A percentile compares a stretch with the other conserved stretches of the same genome.
phyloP scores from a whole-genome alignment of 768 basidiomycete genomes.

The Lactarius indigo region DNA sequence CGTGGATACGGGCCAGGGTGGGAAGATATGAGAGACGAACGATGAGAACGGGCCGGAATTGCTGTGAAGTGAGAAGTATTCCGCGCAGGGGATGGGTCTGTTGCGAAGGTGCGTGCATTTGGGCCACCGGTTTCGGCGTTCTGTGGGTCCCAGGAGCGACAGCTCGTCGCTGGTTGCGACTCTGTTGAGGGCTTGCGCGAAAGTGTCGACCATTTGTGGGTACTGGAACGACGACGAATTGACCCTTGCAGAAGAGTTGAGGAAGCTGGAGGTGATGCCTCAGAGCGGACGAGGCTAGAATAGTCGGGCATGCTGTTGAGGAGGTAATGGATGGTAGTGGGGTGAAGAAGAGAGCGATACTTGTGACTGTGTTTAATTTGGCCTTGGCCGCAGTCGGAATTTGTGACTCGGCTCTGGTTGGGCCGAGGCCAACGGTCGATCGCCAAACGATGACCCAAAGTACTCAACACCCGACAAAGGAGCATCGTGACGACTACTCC shows the following conservation, averaged over 20 bases:
- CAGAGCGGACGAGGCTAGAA: background rate
- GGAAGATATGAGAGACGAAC: slow-evolving; percentile 2
- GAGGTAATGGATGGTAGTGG: background rate
- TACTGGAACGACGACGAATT: slow-evolving; percentile 13
- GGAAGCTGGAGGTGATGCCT: background rate
- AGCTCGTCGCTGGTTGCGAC: background rate
- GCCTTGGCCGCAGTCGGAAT: background rate
- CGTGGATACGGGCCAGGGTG: background rate
- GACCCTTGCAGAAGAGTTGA: background rate
- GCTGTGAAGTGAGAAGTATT: slow-evolving; percentile 12
- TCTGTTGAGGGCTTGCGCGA: background rate
- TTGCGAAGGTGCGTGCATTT: background rate
- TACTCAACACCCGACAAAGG: background rate
- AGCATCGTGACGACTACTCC: background rate
- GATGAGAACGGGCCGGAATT: slow-evolving; percentile 6
- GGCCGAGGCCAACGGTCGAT: background rate
- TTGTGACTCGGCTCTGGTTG: background rate
- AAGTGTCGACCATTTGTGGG: background rate
- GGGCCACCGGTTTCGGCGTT: background rate
- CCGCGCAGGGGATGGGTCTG: background rate
- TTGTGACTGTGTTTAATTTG: too few species aligned
- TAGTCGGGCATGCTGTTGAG: slow-evolving; percentile 5
- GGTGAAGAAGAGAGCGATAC: background rate
- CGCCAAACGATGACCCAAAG: background rate
- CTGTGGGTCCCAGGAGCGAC: background rate